Base-by-base conservation (phyloP, 345 rosid genomes). In the Physaria fendleri region DNA sequence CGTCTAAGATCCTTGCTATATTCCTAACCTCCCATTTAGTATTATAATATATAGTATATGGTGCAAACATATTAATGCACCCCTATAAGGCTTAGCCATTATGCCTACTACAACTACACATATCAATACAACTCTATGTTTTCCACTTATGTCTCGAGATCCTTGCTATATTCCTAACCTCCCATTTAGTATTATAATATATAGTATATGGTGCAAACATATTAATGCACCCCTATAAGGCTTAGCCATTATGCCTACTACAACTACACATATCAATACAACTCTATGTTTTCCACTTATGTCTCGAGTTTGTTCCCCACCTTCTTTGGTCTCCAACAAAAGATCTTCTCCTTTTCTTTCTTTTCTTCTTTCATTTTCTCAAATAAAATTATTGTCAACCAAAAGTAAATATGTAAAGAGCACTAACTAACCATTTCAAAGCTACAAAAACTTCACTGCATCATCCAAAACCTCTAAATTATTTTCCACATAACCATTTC, bases 321-420 rank as follows among this genome's bases (percentile, higher is more conserved):
- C 74, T 70, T 70, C 64, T 70, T 32, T 70, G 74, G 69, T 70
- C 74, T 70, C 74, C 74, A 70, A 62, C 52, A 70, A 70, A 70
- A 70, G 69, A 23, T 47, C 69, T 48, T 46, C 63, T 62, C 57
- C 68, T 45, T 61, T 61, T 39, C 6, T 37, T 14, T 23, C 13
- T 44, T 25, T 51, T 34, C 58, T 59, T 24, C 13, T 42, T 59
- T 50, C 22, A 32, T 53, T 27, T 35, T 54, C 34, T 42, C 60
- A 18, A n/a, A n/a, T 40, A 42, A 59, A 68, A 59, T 51, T 60
- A 32, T 40, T 63, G 51, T 63, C 68, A 63, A 39, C 17, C 50
- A 28, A 63, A 51, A 62, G 38, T 21, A 48, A 63, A 63, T n/a
- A 52, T 69, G 29, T 27, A 54, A 45, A 61, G 63, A 29, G 57